Conservation (phyloP, 2,329 filamentous ascomycete genomes). For the Hymenoscyphus fraxineus region DNA sequence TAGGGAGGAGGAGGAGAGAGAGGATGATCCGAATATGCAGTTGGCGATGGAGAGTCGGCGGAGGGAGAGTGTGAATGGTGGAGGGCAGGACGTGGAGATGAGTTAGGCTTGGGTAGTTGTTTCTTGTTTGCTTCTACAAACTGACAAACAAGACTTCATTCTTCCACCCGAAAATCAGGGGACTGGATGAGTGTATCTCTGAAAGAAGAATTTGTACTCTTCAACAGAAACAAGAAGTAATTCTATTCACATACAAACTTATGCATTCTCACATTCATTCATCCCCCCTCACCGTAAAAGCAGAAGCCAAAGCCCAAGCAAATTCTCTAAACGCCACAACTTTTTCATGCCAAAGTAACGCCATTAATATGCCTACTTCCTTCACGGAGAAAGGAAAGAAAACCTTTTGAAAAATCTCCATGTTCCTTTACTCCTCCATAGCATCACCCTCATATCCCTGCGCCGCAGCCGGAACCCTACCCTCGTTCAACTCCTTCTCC, state of each 20-base stretch:
- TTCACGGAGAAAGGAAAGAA: neutral
- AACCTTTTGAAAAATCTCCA: neutral
- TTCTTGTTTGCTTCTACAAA: neutral
- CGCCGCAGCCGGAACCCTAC: constrained; percentile 71
- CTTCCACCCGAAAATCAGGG: neutral
- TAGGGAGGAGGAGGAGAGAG: constrained; percentile 8
- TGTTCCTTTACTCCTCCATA: constrained; percentile 54
- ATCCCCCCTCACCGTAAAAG: neutral
- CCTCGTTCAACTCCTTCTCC: constrained; percentile 90
- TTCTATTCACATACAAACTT: neutral
- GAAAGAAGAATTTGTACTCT: neutral
- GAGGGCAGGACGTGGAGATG: constrained; percentile 33
- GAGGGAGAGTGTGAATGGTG: constrained; percentile 17
- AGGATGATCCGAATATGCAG: constrained; percentile 32
- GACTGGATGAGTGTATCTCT: neutral
- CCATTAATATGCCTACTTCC: constrained; percentile 7
- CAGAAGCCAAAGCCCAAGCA: too few species aligned
- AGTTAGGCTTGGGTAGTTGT: constrained; percentile 11
- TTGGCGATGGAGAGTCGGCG: constrained; percentile 33
- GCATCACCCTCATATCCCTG: constrained; percentile 46
- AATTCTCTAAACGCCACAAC: constrained; percentile 6
- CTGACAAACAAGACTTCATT: neutral
- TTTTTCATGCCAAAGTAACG: constrained; percentile 17
- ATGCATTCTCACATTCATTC: neutral
- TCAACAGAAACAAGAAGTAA: neutral